phyloP scores from a whole-genome alignment of 441 rosid species.

The Croton laevigatus region DNA sequence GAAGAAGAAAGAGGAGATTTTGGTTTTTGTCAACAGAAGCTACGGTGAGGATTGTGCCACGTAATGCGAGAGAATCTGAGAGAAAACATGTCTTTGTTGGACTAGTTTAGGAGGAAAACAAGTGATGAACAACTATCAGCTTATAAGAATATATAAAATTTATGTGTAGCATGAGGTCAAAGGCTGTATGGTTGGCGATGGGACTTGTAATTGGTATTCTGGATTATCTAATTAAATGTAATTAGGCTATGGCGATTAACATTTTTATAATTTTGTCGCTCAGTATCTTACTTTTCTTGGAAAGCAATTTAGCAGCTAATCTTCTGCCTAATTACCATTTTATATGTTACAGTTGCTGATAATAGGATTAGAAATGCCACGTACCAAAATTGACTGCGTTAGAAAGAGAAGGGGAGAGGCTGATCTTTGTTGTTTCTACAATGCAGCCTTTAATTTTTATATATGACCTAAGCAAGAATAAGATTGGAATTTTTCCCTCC shows the following conservation, averaged over 20 bases:
- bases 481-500: neutral
- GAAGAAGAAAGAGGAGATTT: slow-evolving; percentile 2
- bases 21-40: neutral
- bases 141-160: neutral
- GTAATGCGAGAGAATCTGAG: neutral
- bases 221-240: neutral
- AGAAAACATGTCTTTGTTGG: neutral
- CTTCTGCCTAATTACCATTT: neutral
- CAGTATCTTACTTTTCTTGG: neutral
- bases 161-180: slow-evolving; percentile 12
- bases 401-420: neutral
- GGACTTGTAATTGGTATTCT: slow-evolving; percentile 1
- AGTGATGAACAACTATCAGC: neutral
- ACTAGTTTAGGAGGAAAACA: neutral
- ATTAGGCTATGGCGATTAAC: no score
- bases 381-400: neutral
- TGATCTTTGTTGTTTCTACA: neutral
- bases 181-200: slow-evolving; percentile 24
- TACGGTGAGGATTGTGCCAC: slow-evolving; percentile 25
- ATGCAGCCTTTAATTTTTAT: neutral
- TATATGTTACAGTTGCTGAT: neutral
- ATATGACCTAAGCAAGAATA: neutral
- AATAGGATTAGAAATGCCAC: neutral
- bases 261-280: neutral
- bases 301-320: neutral